phyloP scores from a whole-genome alignment of 2,329 filamentous ascomycete species.

The Phialemonium atrogriseum region DNA sequence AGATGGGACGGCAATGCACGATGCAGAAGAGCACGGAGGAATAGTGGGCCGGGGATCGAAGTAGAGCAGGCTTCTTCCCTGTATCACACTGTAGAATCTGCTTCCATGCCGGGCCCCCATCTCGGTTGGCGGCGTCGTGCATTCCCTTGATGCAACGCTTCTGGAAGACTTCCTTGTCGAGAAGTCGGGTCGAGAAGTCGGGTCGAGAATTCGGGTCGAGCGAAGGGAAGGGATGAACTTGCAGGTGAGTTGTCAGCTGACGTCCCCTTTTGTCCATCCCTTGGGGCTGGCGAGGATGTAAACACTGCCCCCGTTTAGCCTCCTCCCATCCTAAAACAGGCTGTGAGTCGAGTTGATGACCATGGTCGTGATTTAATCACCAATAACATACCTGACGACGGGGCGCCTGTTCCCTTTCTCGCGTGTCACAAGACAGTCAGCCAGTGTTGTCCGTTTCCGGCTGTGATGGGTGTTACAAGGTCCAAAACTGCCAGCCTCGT shows the following conservation, averaged over 20 bases:
- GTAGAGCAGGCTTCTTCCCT: no score
- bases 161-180: conserved; percentile 3
- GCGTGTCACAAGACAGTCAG: not conserved
- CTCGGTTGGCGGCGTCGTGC: not conserved
- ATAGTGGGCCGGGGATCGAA: no score
- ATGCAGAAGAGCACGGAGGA: not conserved
- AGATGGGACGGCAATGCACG: not conserved
- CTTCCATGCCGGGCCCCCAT: not conserved
- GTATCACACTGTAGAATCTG: not conserved
- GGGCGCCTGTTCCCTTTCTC: not conserved
- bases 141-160: not conserved
- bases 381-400: not conserved
- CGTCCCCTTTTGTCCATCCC: conserved; percentile 1
- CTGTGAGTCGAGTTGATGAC: conserved; percentile 1
- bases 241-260: conserved; percentile 1
- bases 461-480: conserved; percentile 4
- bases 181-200: not conserved
- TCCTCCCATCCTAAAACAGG: conserved; percentile 4
- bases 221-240: not conserved
- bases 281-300: not conserved
- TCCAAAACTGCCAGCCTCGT: conserved; percentile 3
- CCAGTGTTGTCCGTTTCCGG: conserved; percentile 4
- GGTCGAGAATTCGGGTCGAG: not conserved
- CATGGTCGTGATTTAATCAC: not conserved
- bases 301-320: conserved; percentile 6